These are phyloP conservation scores for Clathrospora elynae DNA, from an alignment of 2,329 filamentous ascomycete species.

Conservation along the genomic window DNA sequence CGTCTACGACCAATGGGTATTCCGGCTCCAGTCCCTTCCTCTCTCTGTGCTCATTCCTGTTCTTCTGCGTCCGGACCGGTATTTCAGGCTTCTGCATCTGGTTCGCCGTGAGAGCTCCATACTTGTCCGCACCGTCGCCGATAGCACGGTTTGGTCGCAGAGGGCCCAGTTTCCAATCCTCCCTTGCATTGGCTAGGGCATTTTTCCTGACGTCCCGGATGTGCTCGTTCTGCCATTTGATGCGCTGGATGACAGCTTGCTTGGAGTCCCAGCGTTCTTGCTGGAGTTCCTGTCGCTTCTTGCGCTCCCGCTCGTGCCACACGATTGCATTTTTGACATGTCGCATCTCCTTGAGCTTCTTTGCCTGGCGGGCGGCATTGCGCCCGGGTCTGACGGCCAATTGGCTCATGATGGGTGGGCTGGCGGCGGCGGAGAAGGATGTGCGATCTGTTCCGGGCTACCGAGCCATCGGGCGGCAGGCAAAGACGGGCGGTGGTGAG, in stretches of 20 bases:
- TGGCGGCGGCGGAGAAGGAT: constrained; percentile 53
- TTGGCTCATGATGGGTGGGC: constrained; percentile 52
- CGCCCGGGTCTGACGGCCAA: constrained; percentile 29
- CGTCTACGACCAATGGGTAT: constrained; percentile 37
- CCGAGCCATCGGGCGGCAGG: constrained; percentile 30
- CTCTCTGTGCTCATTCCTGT: constrained; percentile 24
- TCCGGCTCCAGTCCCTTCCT: constrained; percentile 28
- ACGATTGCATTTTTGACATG: constrained; percentile 50
- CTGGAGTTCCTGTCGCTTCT: constrained; percentile 28
- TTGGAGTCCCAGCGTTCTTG: constrained; percentile 40
- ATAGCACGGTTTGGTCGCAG: constrained; percentile 77
- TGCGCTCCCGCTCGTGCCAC: constrained; percentile 37
- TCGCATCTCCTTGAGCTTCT: constrained; percentile 45
- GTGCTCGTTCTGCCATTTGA: constrained; percentile 30
- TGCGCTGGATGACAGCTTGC: constrained; percentile 29
- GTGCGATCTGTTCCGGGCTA: constrained; percentile 28
- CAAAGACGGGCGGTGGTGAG: constrained; percentile 1
- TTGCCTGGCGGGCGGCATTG: constrained; percentile 36
- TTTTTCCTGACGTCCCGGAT: constrained; percentile 45
- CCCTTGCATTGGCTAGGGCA: constrained; percentile 64
- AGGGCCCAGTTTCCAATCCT: constrained; percentile 80
- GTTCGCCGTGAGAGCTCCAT: constrained; percentile 60
- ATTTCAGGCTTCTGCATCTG: constrained; percentile 45
- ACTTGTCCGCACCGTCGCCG: constrained; percentile 61
- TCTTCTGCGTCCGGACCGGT: constrained; percentile 42